Base-by-base conservation (phyloP, 129 eudicot species). In the Erigeron canadensis region DNA sequence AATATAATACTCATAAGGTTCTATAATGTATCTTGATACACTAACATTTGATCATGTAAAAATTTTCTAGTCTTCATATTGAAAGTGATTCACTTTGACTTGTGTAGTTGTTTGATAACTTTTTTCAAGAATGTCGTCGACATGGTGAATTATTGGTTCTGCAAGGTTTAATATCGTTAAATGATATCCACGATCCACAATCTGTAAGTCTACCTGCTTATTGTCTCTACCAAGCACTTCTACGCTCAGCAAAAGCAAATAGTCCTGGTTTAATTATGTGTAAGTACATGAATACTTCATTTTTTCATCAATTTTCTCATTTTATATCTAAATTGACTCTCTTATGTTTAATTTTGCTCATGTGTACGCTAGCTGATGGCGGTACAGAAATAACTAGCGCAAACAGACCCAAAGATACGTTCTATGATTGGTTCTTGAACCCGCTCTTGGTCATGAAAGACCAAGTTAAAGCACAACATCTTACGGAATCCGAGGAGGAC, bases 401-500 rank as follows among this genome's bases (percentile, higher is more conserved):
- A 63, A 86, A 92, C 51, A 81, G 91, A 82, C 96, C 95, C 10
- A 86, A 81, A 75, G 98, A 92, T 42, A 74, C 82, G 39, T 77
- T 92, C 51, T 92, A 82, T 34, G 98, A 92, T 53, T 88, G 96
- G 98, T 92, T 86, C 73, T 71, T 89, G 46, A 92, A 85, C 73
- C 98, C 98, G 4, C 85, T 92, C 4, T 41, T 92, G 87, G 84
- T 92, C 76, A 77, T 92, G 41, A 92, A 89, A 76, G 98, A 92
- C 73, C 98, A 92, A 77, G 83, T 92, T 61, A 86, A 79, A 86
- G 91, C 95, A 0, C 82, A 83, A 51, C 83, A 89, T 56, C 89
- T 92, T 48, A 76, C 89, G 0, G 85, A 84, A 53, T 65, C 80
- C 0, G 96, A 88, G 71, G 96, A 83, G 77, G 86, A 65, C 11